phyloP scores from a whole-genome alignment of 2,329 filamentous ascomycete genomes.

The Magnaporthiopsis incrustans region DNA sequence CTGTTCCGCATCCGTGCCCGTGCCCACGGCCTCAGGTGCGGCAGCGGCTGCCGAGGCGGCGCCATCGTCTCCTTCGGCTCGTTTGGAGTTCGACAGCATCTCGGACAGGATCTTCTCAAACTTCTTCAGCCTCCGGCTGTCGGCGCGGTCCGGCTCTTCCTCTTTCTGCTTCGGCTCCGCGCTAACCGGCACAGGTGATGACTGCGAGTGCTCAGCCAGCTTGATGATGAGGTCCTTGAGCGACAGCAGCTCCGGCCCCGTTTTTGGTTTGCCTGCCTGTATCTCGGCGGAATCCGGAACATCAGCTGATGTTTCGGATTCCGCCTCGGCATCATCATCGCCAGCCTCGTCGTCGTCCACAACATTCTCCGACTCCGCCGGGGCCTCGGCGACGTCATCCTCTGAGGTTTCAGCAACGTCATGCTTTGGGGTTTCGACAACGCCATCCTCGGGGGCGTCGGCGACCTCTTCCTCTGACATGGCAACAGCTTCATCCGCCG shows the following conservation, averaged over 20 bases:
- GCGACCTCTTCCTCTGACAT: not conserved
- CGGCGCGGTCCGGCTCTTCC: not conserved
- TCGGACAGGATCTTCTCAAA: slow-evolving; percentile 45
- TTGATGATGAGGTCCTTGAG: slow-evolving; percentile 44
- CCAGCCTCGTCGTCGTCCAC: not conserved
- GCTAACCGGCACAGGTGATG: slow-evolving; percentile 11
- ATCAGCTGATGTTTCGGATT: not conserved
- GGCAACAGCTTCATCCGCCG: not conserved
- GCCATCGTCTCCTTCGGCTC: not conserved
- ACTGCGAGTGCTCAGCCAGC: slow-evolving; percentile 38
- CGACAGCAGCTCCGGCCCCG: slow-evolving; percentile 13
- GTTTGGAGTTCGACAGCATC: slow-evolving; percentile 32
- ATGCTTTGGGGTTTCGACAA: not conserved
- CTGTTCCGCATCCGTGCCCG: not conserved
- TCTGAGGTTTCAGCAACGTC: not conserved
- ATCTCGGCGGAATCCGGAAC: not conserved
- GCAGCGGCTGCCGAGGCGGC: not conserved
- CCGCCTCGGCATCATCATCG: not conserved
- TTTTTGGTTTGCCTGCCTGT: not conserved
- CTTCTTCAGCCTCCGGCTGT: slow-evolving; percentile 28
- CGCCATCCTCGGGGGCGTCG: not conserved
- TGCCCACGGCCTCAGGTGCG: not conserved
- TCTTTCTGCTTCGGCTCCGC: not conserved
- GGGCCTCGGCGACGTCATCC: not conserved
- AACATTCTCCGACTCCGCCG: not conserved